Base-by-base conservation (phyloP, 2,329 filamentous ascomycete species). In the Colletotrichum tabaci region DNA sequence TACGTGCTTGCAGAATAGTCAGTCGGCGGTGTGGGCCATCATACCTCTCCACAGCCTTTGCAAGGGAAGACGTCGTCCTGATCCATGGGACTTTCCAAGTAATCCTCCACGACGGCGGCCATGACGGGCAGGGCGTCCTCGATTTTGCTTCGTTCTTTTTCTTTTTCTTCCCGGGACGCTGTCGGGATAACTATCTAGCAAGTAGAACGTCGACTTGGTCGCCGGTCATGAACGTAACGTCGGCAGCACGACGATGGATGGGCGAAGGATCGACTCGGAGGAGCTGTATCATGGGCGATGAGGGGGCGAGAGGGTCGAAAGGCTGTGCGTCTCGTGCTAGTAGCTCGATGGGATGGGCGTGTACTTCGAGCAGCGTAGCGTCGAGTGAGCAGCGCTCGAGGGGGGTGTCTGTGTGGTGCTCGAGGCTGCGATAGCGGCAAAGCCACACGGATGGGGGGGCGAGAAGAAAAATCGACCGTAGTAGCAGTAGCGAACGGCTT, bases 21-120 rank as follows among this genome's bases (percentile, higher is more conserved):
- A 52, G 65, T 62, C 35, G 46, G 12, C 40, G 26, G 38, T 8
- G 55, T 55, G 70, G 67, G 35, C 49, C 56, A 64, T 80, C 87
- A 78, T 87, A 97, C 94, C 88, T 97, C 94, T 85, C 94, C 94
- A 83, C 95, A 98, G 71, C 94, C 94, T 86, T 97, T 97, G 87
- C 95, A 98, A 73, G 94, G 94, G 79, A 94, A 97, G 75, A 93
- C 87, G 80, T 97, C 95, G 77, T 97, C 94, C 74, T 89, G 88
- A 72, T 97, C 94, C 86, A 93, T 87, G 64, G 90, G 88, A 77
- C 83, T 87, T 73, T 92, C 90, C 74, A 90, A 81, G 76, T 90
- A 92, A 68, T 90, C 89, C 75, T 90, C 89, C 79, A 91, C 87
- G 53, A 83, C 77, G 75, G 83, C 83, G 67, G 87, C 80, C 84